Evolutionary conservation across 148 eudicot species (phyloP), one percentile per base, ranked within the genome.

Genomic region (Amaranthus cruentus): DNA sequence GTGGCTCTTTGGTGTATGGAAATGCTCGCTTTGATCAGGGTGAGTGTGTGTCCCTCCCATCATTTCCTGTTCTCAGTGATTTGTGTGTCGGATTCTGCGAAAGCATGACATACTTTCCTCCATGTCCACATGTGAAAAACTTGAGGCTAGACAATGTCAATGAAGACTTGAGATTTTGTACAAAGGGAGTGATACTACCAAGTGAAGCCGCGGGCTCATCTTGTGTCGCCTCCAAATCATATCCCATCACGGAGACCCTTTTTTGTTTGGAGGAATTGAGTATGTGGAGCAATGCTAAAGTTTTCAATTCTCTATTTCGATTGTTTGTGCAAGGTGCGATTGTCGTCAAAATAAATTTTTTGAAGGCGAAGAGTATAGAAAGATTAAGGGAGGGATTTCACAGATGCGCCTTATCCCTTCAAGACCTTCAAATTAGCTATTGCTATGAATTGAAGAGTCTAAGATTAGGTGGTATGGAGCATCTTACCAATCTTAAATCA

Each of bases 21-120:
- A 28, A 28, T 28, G 38, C 1, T 28, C 38, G 38, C 38, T 28
- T 56, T 7, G 67, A 63, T 43, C 67, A 63, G 8, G 67, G 2
- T 63, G 50, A 6, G 43, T 3, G 2, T 63, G 50, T 28, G 43
- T 3, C 4, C 3, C 44, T 63, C 15, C 76, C 69, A 1, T 63
- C 52, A n/a, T 73, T 73, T 73, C 51, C 68, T 3, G 14, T 38
- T 42, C 69, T 73, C 9, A 48, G 14, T 52, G 38, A 38, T 6
- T 43, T 73, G 51, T 7, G 6, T 0, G 9, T 73, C 6, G 0
- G 6, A 6, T 6, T 4, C n/a, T 73, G 68, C 68, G 54, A 55
- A 10, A 62, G 10, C 9, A 50, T 62, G 43, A 52, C 52, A 53
- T 7, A 14, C 50, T 46, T 65, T 15, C 71, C 77, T 18, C 38